phyloP scores from a whole-genome alignment of 192 early-diverging fungal genomes.

The Linnemannia hyalina region DNA sequence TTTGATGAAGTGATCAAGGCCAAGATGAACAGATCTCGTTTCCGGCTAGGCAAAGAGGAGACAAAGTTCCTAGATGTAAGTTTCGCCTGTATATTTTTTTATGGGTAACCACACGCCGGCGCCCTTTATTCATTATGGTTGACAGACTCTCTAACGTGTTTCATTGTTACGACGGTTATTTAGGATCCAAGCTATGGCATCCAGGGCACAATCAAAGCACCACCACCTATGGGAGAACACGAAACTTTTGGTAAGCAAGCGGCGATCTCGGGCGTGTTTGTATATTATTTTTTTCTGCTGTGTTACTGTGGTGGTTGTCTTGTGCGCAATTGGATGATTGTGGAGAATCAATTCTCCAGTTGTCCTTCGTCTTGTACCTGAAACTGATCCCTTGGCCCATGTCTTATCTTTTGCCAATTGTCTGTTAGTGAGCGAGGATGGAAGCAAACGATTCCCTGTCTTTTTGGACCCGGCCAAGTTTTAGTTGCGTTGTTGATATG shows the following conservation, averaged over 20 bases:
- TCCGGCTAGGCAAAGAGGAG: constrained; percentile 79
- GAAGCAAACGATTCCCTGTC: constrained; percentile 4
- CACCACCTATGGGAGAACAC: constrained; percentile 37
- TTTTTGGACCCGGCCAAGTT: constrained; percentile 13
- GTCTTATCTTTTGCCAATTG: not conserved
- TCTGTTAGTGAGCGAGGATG: not conserved
- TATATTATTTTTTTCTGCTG: not conserved
- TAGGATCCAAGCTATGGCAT: constrained; percentile 53
- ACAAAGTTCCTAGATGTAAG: constrained; percentile 69
- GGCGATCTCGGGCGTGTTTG: not conserved
- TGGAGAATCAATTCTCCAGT: not conserved
- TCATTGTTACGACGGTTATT: not conserved
- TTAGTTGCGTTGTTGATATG: not conserved
- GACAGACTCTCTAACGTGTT: not conserved
- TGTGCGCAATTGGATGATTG: not conserved
- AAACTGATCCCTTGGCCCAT: not conserved
- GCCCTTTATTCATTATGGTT: too few relatives aligned
- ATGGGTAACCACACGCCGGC: too few relatives aligned
- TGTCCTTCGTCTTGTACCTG: not conserved
- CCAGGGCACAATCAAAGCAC: constrained; percentile 46
- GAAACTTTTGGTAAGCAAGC: constrained; percentile 24
- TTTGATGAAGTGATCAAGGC: constrained; percentile 88
- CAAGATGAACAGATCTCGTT: constrained; percentile 82
- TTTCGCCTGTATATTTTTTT: not conserved
- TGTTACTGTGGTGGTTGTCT: not conserved